Percentiles rank a stretch among this genome's conserved stretches.
phyloP scores from a whole-genome alignment of 2,329 filamentous ascomycete species.

The Rosellinia necatrix region DNA sequence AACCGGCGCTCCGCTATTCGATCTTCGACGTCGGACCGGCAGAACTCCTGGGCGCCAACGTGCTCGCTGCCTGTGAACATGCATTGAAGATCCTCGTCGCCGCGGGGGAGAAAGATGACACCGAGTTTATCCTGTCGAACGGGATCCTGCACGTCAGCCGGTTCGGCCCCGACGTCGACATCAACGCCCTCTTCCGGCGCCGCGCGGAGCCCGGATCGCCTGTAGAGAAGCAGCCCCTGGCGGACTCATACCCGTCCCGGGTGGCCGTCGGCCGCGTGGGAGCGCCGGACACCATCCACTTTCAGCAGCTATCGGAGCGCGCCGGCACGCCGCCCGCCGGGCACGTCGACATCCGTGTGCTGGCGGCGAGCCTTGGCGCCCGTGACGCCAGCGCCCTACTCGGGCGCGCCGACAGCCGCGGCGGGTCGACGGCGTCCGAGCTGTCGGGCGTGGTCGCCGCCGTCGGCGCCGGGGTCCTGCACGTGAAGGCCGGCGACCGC shows the following conservation, averaged over 20 bases:
- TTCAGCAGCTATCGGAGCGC: conserved; percentile 20
- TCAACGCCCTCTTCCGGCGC: conserved; percentile 28
- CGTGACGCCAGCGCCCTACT: conserved; percentile 36
- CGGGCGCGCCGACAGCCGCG: conserved; percentile 34
- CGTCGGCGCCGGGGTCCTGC: conserved; percentile 22
- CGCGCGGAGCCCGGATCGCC: neutral
- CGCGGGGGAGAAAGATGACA: conserved; percentile 4
- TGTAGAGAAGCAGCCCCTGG: neutral
- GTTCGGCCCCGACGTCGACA: conserved; percentile 21
- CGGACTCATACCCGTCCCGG: conserved; percentile 10
- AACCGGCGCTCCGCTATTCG: conserved; percentile 15
- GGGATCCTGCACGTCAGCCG: conserved; percentile 27
- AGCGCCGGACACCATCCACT: conserved; percentile 25
- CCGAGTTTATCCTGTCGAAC: conserved; percentile 11
- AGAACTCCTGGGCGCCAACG: neutral
- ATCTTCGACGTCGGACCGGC: conserved; percentile 21
- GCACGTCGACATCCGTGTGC: conserved; percentile 11
- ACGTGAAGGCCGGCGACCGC: conserved; percentile 34
- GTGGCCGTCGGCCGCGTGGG: conserved; percentile 16
- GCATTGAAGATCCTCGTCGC: neutral
- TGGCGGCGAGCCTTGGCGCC: conserved; percentile 30
- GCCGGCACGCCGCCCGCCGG: neutral
- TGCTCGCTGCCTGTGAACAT: neutral
- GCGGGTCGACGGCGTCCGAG: conserved; percentile 29
- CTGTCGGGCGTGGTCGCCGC: conserved; percentile 36